Conservation (phyloP, 345 rosid genomes). For the Erodium maritimum region DNA sequence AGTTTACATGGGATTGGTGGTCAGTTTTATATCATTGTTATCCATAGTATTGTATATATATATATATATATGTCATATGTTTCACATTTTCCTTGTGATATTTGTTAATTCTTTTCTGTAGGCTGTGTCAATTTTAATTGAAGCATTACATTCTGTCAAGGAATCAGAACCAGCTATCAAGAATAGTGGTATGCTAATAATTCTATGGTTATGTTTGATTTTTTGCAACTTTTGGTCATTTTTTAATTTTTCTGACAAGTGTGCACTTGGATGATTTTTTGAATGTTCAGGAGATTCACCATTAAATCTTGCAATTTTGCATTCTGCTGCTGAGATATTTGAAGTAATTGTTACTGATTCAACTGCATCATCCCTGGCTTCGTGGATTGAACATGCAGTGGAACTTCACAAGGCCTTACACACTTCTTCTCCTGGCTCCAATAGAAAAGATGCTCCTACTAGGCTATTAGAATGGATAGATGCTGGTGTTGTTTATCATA, state of each 20-base stretch:
- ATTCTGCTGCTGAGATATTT: conserved; percentile 93
- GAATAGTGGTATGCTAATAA: conserved; percentile 38
- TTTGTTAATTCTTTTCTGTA: conserved; percentile 14
- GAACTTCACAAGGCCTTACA: conserved; percentile 82
- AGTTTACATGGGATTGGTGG: too few relatives aligned
- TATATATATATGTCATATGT: too few relatives aligned
- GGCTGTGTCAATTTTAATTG: conserved; percentile 74
- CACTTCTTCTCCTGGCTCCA: conserved; percentile 87
- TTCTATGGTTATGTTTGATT: conserved; percentile 9
- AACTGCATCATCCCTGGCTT: conserved; percentile 63
- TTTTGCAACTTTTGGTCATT: too few relatives aligned
- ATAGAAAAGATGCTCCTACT: conserved; percentile 86
- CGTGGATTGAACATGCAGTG: conserved; percentile 84
- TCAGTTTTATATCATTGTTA: too few relatives aligned
- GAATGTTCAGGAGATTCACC: conserved; percentile 71
- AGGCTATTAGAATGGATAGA: conserved; percentile 91
- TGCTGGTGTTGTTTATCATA: conserved; percentile 86
- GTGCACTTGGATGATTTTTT: conserved; percentile 18
- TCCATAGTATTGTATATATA: too few relatives aligned
- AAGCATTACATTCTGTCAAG: conserved; percentile 71
- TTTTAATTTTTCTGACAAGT: too few relatives aligned
- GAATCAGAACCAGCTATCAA: conserved; percentile 58
- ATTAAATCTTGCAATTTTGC: conserved; percentile 82
- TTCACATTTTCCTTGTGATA: conserved; percentile 5
- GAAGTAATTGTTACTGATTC: conserved; percentile 86